Conservation (phyloP, 805 yeast species). For the Sungouiella blattae region DNA sequence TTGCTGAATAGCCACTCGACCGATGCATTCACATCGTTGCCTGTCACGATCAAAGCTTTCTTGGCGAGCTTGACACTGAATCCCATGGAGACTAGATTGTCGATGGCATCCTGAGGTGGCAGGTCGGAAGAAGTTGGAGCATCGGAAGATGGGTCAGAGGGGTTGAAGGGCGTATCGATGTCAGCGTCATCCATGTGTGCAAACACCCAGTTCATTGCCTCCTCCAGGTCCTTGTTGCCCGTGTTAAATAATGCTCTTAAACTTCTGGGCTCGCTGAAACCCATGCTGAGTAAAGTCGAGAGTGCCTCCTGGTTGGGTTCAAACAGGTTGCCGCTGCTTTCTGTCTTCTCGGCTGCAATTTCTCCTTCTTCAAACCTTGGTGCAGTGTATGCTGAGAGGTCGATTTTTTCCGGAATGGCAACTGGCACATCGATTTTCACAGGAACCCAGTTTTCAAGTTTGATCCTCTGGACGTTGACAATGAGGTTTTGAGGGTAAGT, state of each 20-base stretch:
- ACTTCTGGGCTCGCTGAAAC: conserved; percentile 71
- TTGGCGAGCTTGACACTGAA: conserved; percentile 60
- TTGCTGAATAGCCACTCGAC: conserved; percentile 88
- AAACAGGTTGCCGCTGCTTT: conserved; percentile 27
- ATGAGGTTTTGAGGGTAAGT: conserved; percentile 71
- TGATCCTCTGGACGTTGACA: conserved; percentile 74
- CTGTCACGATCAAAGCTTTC: conserved; percentile 64
- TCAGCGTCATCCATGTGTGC: conserved; percentile 83
- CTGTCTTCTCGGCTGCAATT: conserved; percentile 15
- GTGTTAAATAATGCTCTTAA: conserved; percentile 68
- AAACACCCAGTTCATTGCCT: conserved; percentile 88
- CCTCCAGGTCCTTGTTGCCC: conserved; percentile 61
- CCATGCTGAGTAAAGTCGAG: conserved; percentile 68
- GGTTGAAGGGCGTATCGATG: conserved; percentile 60
- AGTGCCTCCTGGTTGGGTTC: conserved; percentile 55
- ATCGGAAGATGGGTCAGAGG: conserved; percentile 7
- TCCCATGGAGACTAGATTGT: conserved; percentile 70
- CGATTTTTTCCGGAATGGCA: conserved; percentile 42
- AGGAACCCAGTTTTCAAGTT: conserved; percentile 87
- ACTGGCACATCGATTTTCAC: conserved; percentile 76
- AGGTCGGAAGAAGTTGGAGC: conserved; percentile 21
- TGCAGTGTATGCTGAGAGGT: conserved; percentile 41
- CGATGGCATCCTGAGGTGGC: conserved; percentile 38
- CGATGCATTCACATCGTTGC: conserved; percentile 66
- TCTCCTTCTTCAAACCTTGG: conserved; percentile 36